phyloP scores from a whole-genome alignment of 2,329 filamentous ascomycete species.

The Furcasterigmium sp. region DNA sequence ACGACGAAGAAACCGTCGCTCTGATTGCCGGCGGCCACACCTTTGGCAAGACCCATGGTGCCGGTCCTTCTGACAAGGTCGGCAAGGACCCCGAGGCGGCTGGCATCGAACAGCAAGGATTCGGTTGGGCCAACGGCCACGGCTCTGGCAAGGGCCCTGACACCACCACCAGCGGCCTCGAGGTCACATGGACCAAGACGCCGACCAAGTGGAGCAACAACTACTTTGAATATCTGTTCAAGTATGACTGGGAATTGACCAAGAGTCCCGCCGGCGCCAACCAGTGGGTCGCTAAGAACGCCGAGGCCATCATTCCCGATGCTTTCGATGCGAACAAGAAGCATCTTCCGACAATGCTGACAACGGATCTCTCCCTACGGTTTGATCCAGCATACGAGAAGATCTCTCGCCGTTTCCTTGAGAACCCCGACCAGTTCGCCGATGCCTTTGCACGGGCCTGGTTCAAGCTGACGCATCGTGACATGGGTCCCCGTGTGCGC shows the following conservation, averaged over 20 bases:
- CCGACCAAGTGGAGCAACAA: slow-evolving; percentile 72
- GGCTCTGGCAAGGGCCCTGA: slow-evolving; percentile 62
- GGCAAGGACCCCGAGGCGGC: slow-evolving; percentile 64
- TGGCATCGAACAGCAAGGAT: slow-evolving; percentile 60
- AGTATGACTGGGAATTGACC: slow-evolving; percentile 70
- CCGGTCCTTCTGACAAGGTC: slow-evolving; percentile 55
- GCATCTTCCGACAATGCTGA: slow-evolving; percentile 72
- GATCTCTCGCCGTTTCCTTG: slow-evolving; percentile 65
- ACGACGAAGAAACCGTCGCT: slow-evolving; percentile 76
- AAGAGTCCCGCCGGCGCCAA: slow-evolving; percentile 72
- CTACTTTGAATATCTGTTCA: slow-evolving; percentile 72
- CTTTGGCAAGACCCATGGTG: slow-evolving; percentile 78
- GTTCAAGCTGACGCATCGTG: slow-evolving; percentile 81
- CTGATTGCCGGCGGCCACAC: slow-evolving; percentile 74
- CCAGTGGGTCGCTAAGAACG: slow-evolving; percentile 71
- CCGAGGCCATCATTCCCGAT: slow-evolving; percentile 63
- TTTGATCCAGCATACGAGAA: slow-evolving; percentile 70
- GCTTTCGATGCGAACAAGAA: slow-evolving; percentile 66
- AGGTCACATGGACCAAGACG: slow-evolving; percentile 74
- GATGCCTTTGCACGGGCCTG: slow-evolving; percentile 69
- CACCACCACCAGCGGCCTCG: slow-evolving; percentile 70
- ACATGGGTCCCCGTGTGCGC: slow-evolving; percentile 65
- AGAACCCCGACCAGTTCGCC: slow-evolving; percentile 62
- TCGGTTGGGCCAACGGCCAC: slow-evolving; percentile 66
- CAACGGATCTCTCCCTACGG: slow-evolving; percentile 67